Evolutionary conservation across 495 filamentous ascomycete species (phyloP), one percentile per base, ranked within the genome.

Genomic region (Lophium mytilinum): DNA sequence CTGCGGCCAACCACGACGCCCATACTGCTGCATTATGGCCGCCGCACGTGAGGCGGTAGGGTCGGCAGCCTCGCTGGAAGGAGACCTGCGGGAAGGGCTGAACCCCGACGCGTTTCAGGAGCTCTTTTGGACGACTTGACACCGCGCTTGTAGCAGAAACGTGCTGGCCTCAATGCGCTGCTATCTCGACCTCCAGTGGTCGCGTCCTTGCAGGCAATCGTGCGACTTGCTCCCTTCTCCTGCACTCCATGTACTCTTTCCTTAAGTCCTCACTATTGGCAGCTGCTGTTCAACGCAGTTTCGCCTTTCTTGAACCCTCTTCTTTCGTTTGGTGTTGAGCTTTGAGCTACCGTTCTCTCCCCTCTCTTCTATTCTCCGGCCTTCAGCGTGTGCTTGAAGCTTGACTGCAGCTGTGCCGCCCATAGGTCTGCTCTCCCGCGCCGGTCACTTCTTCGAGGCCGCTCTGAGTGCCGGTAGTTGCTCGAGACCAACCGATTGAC

Each of bases 231-330:
- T 53, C 45, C 41, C 55, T 41, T 58, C 48, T 46, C 57, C 24
- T 30, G 24, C 24, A 30, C 24, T 30, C 54, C 61, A 56, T 60
- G 57, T 64, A 18, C 34, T 40, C 49, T 52, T 63, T 46, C 43
- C 45, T 55, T 63, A 59, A 63, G 37, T 50, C 48, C 36, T 50
- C 17, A 53, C 42, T 40, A 65, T 65, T 65, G 62, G 62, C 51
- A 65, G 53, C 62, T 58, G 57, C 62, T 65, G 53, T 53, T 61
- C 50, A 65, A 57, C 50, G 55, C 58, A 57, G 62, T 65, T 65
- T 65, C 58, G 62, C 15, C 53, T 55, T 46, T 60, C 53, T 60
- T 57, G 53, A 50, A 24, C 49, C 57, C 39, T 15, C 37, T 30
- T 54, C 57, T 53, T 61, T 65, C 54, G 57, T 65, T 63, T 65